A percentile compares a stretch with the other conserved stretches of the same genome.
Evolutionary conservation across 306 rosid genomes (phyloP).

Genomic region (Sesbania bispinosa): DNA sequence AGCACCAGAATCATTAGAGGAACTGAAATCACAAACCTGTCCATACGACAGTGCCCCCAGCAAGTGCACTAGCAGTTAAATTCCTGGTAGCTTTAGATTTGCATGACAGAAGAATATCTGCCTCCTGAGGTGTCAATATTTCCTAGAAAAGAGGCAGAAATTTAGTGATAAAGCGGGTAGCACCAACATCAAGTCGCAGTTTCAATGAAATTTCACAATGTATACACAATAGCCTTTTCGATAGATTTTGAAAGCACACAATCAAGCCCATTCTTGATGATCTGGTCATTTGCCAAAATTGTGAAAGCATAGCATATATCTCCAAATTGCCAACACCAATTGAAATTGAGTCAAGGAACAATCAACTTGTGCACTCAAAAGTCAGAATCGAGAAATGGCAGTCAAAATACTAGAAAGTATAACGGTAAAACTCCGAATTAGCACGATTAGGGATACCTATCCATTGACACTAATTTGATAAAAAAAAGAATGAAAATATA

Average conservation of each 20-base stretch:
- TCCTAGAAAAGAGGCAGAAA: constrained; percentile 14
- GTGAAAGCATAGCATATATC: not conserved
- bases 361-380: not conserved
- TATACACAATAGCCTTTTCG: not conserved
- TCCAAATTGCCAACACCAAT: not conserved
- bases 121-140: constrained; percentile 46
- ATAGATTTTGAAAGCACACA: not conserved
- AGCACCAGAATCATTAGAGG: not conserved
- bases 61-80: constrained; percentile 27
- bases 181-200: not conserved
- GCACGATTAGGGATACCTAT: not conserved
- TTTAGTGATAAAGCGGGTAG: constrained; percentile 4
- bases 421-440: not conserved
- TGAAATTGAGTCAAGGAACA: not conserved
- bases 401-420: not conserved
- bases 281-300: not conserved
- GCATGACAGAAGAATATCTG: constrained; percentile 33
- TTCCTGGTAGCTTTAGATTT: constrained; percentile 32
- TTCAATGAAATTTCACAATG: constrained; percentile 1
- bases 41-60: constrained; percentile 41
- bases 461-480: not conserved
- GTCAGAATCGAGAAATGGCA: not conserved
- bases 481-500: not conserved
- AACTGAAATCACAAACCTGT: constrained; percentile 40
- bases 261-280: not conserved